Percentiles rank a stretch among this genome's conserved stretches.
These are phyloP conservation scores for Russula lepida DNA, from an alignment of 768 basidiomycete species.

Conservation along the genomic window DNA sequence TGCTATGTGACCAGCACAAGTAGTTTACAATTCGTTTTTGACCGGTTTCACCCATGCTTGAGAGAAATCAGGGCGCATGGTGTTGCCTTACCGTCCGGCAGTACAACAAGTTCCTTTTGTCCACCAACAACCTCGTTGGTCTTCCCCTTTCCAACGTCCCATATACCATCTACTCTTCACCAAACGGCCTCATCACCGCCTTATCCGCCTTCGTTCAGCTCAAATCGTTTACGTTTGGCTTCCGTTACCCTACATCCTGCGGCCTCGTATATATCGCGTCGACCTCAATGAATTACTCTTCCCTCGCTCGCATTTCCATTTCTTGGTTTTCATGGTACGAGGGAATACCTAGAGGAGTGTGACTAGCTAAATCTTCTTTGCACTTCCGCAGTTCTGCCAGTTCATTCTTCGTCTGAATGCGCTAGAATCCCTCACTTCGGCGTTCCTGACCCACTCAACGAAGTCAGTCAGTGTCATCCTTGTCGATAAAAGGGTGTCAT, in stretches of 20 bases:
- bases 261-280: not conserved
- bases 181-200: not conserved
- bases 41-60: not conserved
- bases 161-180: not conserved
- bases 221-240: not conserved
- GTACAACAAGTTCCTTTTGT: not conserved
- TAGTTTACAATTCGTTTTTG: not conserved
- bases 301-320: not conserved
- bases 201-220: not conserved
- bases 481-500: not conserved
- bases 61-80: not conserved
- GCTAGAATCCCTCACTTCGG: not conserved
- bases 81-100: not conserved
- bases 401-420: not conserved
- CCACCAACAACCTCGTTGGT: not conserved
- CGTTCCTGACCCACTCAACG: not conserved
- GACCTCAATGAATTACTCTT: not conserved
- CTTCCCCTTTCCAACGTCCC: not conserved
- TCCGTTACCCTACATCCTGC: not conserved
- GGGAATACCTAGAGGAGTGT: constrained; percentile 3
- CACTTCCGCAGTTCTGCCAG: not conserved
- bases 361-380: not conserved
- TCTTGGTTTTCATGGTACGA: not conserved
- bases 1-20: constrained; percentile 30
- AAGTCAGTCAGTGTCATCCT: not conserved